Evolutionary conservation across 2,329 filamentous ascomycete genomes (phyloP).

Genomic region (Dactylellina cionopaga): DNA sequence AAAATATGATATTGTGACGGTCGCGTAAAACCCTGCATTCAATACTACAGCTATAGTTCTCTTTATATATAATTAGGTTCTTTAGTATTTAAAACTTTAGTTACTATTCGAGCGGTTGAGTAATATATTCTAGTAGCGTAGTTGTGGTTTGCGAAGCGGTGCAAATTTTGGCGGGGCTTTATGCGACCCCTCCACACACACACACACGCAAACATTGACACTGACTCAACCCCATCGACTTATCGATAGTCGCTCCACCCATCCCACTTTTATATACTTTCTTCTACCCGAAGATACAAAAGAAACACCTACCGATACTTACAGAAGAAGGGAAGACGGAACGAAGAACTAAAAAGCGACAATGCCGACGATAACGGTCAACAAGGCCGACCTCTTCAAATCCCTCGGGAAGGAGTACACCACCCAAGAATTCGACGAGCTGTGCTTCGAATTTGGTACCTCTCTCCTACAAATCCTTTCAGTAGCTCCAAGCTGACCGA

Average conservation of each 20-base stretch:
- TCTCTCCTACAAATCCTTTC: neutral
- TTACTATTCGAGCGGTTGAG: too few relatives aligned
- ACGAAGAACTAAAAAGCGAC: too few relatives aligned
- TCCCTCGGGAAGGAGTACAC: constrained; percentile 91
- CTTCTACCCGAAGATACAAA: too few relatives aligned
- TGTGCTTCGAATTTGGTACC: constrained; percentile 95
- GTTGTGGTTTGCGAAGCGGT: too few relatives aligned
- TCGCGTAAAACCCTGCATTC: too few relatives aligned
- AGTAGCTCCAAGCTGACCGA: constrained; percentile 56
- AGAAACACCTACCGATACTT: too few relatives aligned
- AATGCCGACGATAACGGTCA: constrained; percentile 96
- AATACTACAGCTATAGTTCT: too few relatives aligned
- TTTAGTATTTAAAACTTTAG: too few relatives aligned
- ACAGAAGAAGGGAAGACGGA: too few relatives aligned
- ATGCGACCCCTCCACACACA: constrained; percentile 43
- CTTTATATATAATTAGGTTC: too few relatives aligned
- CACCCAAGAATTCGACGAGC: constrained; percentile 91
- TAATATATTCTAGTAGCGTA: too few relatives aligned
- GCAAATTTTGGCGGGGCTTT: constrained; percentile 46
- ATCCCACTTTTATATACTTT: neutral
- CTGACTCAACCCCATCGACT: neutral
- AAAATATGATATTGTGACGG: too few relatives aligned
- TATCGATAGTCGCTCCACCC: neutral
- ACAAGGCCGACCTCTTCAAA: constrained; percentile 95
- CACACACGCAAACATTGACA: neutral